Evolutionary conservation across 2,329 filamentous ascomycete species (phyloP).

Genomic region (Alternaria consortialis): DNA sequence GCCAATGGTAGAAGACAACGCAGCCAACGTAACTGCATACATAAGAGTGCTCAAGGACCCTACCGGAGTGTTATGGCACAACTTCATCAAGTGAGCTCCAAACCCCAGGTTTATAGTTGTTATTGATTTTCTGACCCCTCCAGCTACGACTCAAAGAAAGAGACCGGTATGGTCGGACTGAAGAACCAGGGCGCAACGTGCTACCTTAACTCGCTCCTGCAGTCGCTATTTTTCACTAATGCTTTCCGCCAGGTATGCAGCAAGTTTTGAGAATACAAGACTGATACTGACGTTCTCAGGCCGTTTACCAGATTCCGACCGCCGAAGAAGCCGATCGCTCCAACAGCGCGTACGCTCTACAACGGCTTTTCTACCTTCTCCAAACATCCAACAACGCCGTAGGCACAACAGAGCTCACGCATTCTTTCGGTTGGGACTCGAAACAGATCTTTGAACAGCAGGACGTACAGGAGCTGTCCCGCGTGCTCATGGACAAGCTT

Average conservation of each 20-base stretch:
- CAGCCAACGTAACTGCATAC: slow-evolving; percentile 82
- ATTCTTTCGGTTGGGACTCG: slow-evolving; percentile 98
- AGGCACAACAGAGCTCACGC: slow-evolving; percentile 89
- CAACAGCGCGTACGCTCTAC: slow-evolving; percentile 93
- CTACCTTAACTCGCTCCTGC: slow-evolving; percentile 61
- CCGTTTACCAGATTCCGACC: slow-evolving; percentile 96
- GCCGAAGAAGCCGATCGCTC: slow-evolving; percentile 79
- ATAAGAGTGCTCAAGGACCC: slow-evolving; percentile 85
- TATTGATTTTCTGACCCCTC: not conserved
- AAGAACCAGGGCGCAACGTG: slow-evolving; percentile 90
- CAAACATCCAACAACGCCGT: slow-evolving; percentile 87
- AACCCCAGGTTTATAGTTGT: not conserved
- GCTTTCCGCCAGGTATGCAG: slow-evolving; percentile 83
- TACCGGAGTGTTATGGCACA: slow-evolving; percentile 89
- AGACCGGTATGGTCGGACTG: slow-evolving; percentile 94
- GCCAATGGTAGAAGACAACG: slow-evolving; percentile 79
- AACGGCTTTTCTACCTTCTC: slow-evolving; percentile 92
- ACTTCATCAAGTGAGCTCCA: slow-evolving; percentile 72
- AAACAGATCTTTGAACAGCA: slow-evolving; percentile 98
- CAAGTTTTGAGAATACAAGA: no score
- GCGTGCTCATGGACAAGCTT: slow-evolving; percentile 96
- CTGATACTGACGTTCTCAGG: slow-evolving; percentile 60
- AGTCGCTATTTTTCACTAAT: slow-evolving; percentile 67
- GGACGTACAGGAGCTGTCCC: slow-evolving; percentile 94
- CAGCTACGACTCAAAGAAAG: slow-evolving; percentile 95